Percentiles rank a stretch among this genome's conserved stretches.
phyloP scores from a whole-genome alignment of 495 filamentous ascomycete species.

The Chaetomium tenue region DNA sequence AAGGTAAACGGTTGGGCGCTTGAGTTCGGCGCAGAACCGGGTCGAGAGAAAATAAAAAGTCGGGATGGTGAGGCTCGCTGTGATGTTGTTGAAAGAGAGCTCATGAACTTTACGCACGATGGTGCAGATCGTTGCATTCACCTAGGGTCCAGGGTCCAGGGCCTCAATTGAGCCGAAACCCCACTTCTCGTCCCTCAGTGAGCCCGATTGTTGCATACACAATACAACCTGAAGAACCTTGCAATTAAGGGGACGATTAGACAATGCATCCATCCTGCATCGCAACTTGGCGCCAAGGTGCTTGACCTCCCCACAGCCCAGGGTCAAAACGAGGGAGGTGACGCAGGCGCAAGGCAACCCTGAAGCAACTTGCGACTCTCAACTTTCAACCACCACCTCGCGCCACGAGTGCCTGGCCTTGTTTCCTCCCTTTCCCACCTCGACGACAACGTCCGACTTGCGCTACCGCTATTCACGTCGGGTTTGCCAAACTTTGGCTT shows the following conservation, averaged over 20 bases:
- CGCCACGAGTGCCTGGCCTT: neutral
- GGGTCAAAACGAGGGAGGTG: neutral
- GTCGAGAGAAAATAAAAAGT: constrained; percentile 4
- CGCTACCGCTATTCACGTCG: neutral
- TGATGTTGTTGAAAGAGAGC: constrained; percentile 37
- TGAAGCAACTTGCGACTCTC: no score
- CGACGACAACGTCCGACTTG: neutral
- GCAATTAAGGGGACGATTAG: constrained; percentile 10
- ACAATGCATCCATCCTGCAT: no score
- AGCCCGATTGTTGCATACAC: no score
- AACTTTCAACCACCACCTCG: neutral
- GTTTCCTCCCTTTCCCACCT: neutral
- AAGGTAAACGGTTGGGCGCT: neutral
- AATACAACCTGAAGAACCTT: neutral
- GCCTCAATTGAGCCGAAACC: constrained; percentile 19
- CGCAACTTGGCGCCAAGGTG: constrained; percentile 2
- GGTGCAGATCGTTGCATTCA: constrained; percentile 34
- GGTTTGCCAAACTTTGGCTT: neutral
- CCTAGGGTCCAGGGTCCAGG: neutral
- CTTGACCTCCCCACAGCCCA: neutral
- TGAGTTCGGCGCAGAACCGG: no score
- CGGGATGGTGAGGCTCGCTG: constrained; percentile 4
- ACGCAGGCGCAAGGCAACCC: neutral
- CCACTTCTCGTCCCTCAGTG: neutral
- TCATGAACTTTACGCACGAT: constrained; percentile 14